These are phyloP conservation scores for Globisporangium viniferum DNA, from an alignment of 352 stramenopile species.

Conservation along the genomic window DNA sequence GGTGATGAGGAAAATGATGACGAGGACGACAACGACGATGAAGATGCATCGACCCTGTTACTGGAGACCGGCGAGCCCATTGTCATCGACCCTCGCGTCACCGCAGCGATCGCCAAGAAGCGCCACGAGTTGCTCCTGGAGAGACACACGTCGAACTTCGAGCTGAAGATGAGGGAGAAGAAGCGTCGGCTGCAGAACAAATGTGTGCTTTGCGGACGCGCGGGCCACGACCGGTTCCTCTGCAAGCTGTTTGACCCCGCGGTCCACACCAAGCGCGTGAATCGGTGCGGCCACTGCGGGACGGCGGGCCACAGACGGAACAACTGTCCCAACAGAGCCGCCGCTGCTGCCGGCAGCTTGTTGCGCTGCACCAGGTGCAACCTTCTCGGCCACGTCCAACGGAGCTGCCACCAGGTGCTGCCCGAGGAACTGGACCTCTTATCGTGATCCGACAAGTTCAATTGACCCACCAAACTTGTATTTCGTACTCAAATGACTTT, in stretches of 20 bases:
- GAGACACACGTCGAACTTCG: background rate
- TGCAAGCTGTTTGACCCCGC: background rate
- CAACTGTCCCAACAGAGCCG: background rate
- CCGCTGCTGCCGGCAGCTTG: background rate
- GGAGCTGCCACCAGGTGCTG: background rate
- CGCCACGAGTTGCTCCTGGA: background rate
- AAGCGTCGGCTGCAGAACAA: background rate
- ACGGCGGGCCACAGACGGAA: background rate
- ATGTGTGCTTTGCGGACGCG: background rate
- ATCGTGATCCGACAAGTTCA: no score
- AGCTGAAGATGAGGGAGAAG: background rate
- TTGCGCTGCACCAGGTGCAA: constrained; percentile 12
- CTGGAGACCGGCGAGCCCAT: constrained; percentile 10
- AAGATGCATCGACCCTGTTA: background rate
- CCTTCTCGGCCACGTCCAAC: constrained; percentile 3
- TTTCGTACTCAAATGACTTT: no score
- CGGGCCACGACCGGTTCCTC: background rate
- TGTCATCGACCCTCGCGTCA: background rate
- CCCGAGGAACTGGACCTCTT: background rate
- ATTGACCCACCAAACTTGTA: no score
- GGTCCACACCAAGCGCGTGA: background rate
- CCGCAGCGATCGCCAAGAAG: background rate
- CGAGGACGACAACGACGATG: background rate
- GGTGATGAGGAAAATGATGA: no score
- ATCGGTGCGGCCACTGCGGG: background rate